Evolutionary conservation across 441 rosid genomes (phyloP).

Genomic region (Corymbia calophylla): DNA sequence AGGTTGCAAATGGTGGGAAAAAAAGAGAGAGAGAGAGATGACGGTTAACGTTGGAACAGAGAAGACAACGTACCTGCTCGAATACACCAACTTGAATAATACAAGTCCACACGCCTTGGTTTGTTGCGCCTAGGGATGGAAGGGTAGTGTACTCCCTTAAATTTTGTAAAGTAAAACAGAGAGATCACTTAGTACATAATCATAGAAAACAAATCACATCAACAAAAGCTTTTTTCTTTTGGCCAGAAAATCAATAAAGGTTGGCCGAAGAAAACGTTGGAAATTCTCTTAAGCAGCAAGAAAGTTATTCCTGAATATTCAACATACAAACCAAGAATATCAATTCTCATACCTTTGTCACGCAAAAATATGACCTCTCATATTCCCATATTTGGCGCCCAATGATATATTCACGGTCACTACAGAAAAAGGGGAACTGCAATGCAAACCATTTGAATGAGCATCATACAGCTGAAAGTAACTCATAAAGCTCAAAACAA

Average conservation of each 20-base stretch:
- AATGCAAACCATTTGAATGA: neutral
- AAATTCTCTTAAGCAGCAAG: neutral
- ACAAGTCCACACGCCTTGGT: slow-evolving; percentile 63
- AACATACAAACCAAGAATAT: neutral
- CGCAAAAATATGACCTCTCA: slow-evolving; percentile 49
- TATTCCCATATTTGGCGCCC: slow-evolving; percentile 77
- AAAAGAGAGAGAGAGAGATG: neutral
- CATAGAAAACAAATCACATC: neutral
- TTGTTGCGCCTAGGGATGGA: slow-evolving; percentile 47
- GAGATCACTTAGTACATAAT: neutral
- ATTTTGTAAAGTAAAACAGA: neutral
- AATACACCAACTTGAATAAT: slow-evolving; percentile 83
- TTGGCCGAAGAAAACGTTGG: neutral
- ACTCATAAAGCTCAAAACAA: neutral
- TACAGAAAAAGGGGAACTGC: slow-evolving; percentile 82
- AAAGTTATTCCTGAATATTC: neutral
- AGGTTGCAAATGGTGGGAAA: neutral
- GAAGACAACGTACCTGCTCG: slow-evolving; percentile 42
- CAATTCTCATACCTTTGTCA: slow-evolving; percentile 60
- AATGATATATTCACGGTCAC: slow-evolving; percentile 76
- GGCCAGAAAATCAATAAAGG: neutral
- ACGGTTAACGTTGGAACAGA: neutral
- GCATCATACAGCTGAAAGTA: neutral
- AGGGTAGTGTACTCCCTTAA: slow-evolving; percentile 59
- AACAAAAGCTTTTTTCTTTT: neutral